Conservation (phyloP, 768 basidiomycete species). For the Boletus rex-veris region DNA sequence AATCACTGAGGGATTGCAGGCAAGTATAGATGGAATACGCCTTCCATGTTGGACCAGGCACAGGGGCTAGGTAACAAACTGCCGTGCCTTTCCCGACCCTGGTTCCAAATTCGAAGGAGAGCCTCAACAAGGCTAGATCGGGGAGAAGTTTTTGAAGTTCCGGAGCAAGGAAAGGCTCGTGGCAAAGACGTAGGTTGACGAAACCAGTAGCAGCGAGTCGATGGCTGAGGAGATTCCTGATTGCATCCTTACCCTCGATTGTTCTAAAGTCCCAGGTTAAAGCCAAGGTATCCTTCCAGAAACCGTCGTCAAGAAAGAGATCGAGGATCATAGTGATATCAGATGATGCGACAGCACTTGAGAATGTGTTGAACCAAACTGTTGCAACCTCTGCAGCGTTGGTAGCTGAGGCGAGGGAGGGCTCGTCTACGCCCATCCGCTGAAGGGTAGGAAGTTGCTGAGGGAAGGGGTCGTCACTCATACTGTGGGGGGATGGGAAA, state of each 20-base stretch:
- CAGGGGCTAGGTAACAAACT: constrained; percentile 52
- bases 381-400: constrained; percentile 25
- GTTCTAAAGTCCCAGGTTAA: constrained; percentile 58
- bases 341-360: constrained; percentile 17
- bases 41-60: constrained; percentile 47
- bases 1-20: constrained; percentile 54
- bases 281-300: constrained; percentile 53
- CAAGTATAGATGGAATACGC: constrained; percentile 58
- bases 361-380: constrained; percentile 25
- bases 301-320: constrained; percentile 29
- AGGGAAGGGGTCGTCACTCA: constrained; percentile 20
- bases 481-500: background rate
- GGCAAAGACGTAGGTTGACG: constrained; percentile 9
- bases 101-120: constrained; percentile 53
- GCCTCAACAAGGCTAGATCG: constrained; percentile 56
- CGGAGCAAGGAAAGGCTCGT: constrained; percentile 24
- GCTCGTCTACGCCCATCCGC: constrained; percentile 23
- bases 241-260: constrained; percentile 38
- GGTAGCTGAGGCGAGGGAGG: constrained; percentile 14
- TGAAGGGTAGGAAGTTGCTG: constrained; percentile 31
- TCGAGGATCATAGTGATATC: constrained; percentile 18
- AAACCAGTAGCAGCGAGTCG: constrained; percentile 25
- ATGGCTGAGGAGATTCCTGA: constrained; percentile 39
- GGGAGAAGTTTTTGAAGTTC: constrained; percentile 42
- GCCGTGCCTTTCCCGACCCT: constrained; percentile 49